Evolutionary conservation across 306 rosid species (phyloP).

Genomic region (Trifolium fragiferum): DNA sequence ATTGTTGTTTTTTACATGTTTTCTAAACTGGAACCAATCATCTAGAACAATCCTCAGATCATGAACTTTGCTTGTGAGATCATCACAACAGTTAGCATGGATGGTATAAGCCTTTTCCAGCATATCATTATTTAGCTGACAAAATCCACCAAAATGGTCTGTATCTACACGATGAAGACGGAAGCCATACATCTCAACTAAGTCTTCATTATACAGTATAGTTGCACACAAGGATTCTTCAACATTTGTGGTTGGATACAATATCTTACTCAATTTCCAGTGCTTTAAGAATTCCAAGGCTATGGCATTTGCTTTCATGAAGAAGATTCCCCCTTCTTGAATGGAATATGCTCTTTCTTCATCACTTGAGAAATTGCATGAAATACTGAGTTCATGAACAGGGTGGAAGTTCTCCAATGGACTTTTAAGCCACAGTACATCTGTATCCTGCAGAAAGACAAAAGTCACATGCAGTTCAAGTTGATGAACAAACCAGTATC

Average conservation of each 20-base stretch:
- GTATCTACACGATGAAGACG: slow-evolving; percentile 28
- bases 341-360: slow-evolving; percentile 1
- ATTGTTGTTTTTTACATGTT: slow-evolving; percentile 20
- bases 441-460: slow-evolving; percentile 55
- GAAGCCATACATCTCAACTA: not conserved
- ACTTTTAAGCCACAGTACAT: slow-evolving; percentile 64
- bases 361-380: slow-evolving; percentile 44
- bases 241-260: slow-evolving; percentile 35
- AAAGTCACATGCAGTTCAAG: slow-evolving; percentile 12
- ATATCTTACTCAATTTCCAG: slow-evolving; percentile 44
- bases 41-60: slow-evolving; percentile 63
- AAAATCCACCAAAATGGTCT: slow-evolving; percentile 54
- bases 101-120: slow-evolving; percentile 44
- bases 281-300: slow-evolving; percentile 46
- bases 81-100: slow-evolving; percentile 62
- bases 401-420: slow-evolving; percentile 49
- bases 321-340: slow-evolving; percentile 52
- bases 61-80: slow-evolving; percentile 54
- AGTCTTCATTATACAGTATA: not conserved
- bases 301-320: slow-evolving; percentile 42
- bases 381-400: slow-evolving; percentile 37
- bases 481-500: not conserved
- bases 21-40: slow-evolving; percentile 54
- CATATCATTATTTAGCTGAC: slow-evolving; percentile 42
- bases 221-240: slow-evolving; percentile 50